Evolutionary conservation across 495 filamentous ascomycete species (phyloP).

Genomic region (Annulohypoxylon stygium): DNA sequence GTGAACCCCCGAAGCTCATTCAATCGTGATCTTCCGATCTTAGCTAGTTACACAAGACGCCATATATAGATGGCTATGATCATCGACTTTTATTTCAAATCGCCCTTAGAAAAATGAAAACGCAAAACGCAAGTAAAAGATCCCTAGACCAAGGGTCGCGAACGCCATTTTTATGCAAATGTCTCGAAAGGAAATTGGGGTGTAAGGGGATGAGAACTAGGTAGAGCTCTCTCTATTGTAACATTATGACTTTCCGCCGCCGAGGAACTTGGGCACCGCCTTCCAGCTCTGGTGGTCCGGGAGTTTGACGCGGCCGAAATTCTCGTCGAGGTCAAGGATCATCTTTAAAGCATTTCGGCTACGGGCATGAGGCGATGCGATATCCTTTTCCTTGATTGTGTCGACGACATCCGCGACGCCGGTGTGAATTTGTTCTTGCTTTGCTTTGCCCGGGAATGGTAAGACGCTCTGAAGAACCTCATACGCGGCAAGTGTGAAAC

Average conservation of each 20-base stretch:
- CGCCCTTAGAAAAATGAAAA: slow-evolving; percentile 13
- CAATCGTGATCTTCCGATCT: slow-evolving; percentile 22
- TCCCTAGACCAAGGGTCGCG: slow-evolving; percentile 42
- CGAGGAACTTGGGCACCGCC: slow-evolving; percentile 58
- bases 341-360: slow-evolving; percentile 97
- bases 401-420: slow-evolving; percentile 54
- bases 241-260: slow-evolving; percentile 41
- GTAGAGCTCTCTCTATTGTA: slow-evolving; percentile 35
- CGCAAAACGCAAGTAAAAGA: slow-evolving; percentile 37
- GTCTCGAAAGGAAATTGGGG: slow-evolving; percentile 26
- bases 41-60: slow-evolving; percentile 45
- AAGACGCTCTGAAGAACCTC: slow-evolving; percentile 88
- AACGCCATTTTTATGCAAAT: slow-evolving; percentile 50
- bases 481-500: slow-evolving; percentile 95
- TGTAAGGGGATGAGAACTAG: slow-evolving; percentile 32
- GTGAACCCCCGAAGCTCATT: slow-evolving; percentile 24
- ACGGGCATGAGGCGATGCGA: slow-evolving; percentile 80
- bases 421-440: slow-evolving; percentile 55
- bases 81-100: slow-evolving; percentile 11
- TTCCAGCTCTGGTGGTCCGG: slow-evolving; percentile 67
- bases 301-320: slow-evolving; percentile 79
- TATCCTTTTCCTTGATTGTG: slow-evolving; percentile 66
- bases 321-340: slow-evolving; percentile 91
- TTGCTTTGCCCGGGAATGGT: slow-evolving; percentile 78
- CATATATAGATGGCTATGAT: slow-evolving; percentile 38